Percentiles rank a stretch among this genome's conserved stretches.
Evolutionary conservation across 202 grass and related monocot species (phyloP).

Genomic region (Panicum virgatum): DNA sequence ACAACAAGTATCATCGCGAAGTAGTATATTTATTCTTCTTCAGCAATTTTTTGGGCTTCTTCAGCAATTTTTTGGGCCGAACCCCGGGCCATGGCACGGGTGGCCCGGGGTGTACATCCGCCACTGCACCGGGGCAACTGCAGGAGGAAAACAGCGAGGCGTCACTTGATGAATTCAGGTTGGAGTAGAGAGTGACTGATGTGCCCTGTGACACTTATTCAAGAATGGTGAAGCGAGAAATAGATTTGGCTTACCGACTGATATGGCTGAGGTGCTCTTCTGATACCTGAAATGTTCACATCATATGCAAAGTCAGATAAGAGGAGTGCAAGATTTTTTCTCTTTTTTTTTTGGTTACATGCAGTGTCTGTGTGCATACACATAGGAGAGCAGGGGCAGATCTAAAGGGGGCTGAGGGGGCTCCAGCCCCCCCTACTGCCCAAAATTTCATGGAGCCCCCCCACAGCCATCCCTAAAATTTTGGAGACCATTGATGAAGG

Average conservation of each 20-base stretch:
- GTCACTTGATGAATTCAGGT: not conserved
- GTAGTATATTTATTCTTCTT: too few species aligned
- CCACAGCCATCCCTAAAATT: too few species aligned
- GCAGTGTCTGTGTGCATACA: constrained; percentile 45
- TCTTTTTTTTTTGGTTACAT: not conserved
- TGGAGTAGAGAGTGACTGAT: constrained; percentile 13
- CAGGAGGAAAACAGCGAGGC: not conserved
- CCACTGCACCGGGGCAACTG: constrained; percentile 58
- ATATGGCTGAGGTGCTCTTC: constrained; percentile 48
- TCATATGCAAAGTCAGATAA: not conserved
- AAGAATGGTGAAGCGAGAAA: not conserved
- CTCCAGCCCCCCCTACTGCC: too few species aligned
- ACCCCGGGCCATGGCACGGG: too few species aligned
- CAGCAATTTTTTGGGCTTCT: too few species aligned
- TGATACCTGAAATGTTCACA: constrained; percentile 43
- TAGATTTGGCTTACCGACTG: constrained; percentile 49
- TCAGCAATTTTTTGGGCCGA: too few species aligned
- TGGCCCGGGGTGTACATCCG: too few species aligned
- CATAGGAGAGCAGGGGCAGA: constrained; percentile 82
- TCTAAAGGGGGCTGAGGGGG: too few species aligned
- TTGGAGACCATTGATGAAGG: too few species aligned
- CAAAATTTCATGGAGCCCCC: too few species aligned
- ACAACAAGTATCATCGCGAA: too few species aligned
- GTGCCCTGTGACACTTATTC: not conserved
- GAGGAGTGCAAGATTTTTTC: not conserved